Evolutionary conservation across 257 asterid genomes (phyloP).

Genomic region (Sherardia arvensis): DNA sequence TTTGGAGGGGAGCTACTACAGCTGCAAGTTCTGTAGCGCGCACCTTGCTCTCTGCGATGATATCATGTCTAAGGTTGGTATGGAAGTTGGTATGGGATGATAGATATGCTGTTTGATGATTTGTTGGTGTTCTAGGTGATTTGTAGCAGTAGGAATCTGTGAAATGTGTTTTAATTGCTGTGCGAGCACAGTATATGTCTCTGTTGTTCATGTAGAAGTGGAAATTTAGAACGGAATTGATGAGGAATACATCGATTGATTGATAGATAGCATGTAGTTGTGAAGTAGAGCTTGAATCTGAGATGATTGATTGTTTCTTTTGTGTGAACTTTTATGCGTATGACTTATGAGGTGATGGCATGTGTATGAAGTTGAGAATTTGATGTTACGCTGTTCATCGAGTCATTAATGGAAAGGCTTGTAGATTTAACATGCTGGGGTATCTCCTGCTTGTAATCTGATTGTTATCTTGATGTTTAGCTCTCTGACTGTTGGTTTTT

Average conservation of each 20-base stretch:
- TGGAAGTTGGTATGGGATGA: no score
- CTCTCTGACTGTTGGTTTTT: conserved; percentile 24
- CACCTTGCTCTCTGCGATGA: conserved; percentile 55
- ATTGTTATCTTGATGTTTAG: not conserved
- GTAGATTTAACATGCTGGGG: not conserved
- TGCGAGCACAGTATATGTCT: no score
- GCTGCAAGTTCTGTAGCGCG: conserved; percentile 65
- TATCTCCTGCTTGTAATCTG: not conserved
- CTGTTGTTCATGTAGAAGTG: not conserved
- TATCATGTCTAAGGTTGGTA: conserved; percentile 68
- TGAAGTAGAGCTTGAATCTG: not conserved
- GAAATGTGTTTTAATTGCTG: not conserved
- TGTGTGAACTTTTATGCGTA: not conserved
- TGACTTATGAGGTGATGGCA: no score
- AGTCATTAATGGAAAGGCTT: not conserved
- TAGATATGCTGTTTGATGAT: not conserved
- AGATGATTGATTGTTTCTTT: not conserved
- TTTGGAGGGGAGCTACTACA: conserved; percentile 53
- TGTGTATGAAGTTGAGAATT: no score
- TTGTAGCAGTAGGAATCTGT: no score
- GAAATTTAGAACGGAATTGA: not conserved
- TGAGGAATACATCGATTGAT: no score
- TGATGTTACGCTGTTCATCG: not conserved
- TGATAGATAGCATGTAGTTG: no score
- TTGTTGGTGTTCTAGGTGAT: no score